phyloP scores from a whole-genome alignment of 768 basidiomycete genomes.

The Mycena metata region DNA sequence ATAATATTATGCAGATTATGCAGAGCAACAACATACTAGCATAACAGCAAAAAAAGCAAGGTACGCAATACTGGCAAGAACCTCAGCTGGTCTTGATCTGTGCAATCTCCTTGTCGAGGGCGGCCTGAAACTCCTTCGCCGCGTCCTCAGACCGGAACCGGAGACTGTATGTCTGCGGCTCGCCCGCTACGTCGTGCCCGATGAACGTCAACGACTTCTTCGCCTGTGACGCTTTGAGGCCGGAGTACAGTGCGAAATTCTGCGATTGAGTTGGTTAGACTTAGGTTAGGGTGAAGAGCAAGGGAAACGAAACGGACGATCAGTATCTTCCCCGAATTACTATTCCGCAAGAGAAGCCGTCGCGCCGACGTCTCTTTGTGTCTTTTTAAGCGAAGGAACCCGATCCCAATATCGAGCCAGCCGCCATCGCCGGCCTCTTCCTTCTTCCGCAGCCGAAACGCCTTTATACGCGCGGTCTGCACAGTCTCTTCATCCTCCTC shows the following conservation, averaged over 20 bases:
- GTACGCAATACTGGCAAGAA: background rate
- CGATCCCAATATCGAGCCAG: conserved; percentile 80
- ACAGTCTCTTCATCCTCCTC: conserved; percentile 85
- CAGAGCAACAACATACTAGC: conserved; percentile 12
- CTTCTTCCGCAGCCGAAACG: conserved; percentile 69
- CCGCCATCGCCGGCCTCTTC: conserved; percentile 59
- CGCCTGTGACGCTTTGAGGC: conserved; percentile 65
- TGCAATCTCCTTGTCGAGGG: conserved; percentile 73
- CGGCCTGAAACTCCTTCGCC: conserved; percentile 68
- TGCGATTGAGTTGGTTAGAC: conserved; percentile 42
- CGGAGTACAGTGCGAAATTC: conserved; percentile 81
- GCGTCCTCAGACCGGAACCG: conserved; percentile 72
- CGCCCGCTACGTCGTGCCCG: conserved; percentile 71
- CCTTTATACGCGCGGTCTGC: conserved; percentile 71
- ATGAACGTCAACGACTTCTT: conserved; percentile 74
- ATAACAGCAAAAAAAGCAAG: conserved; percentile 16
- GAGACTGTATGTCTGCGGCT: conserved; percentile 71
- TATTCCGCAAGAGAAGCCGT: conserved; percentile 79
- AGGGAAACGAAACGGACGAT: conserved; percentile 63
- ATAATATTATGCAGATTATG: conserved; percentile 17
- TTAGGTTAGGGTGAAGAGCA: conserved; percentile 15
- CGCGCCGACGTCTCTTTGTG: conserved; percentile 73
- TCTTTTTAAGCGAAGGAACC: conserved; percentile 79
- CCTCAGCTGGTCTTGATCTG: conserved; percentile 58
- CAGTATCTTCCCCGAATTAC: conserved; percentile 79